Conservation (phyloP, 2,329 filamentous ascomycete species). For the Kalaharituber pfeilii region DNA sequence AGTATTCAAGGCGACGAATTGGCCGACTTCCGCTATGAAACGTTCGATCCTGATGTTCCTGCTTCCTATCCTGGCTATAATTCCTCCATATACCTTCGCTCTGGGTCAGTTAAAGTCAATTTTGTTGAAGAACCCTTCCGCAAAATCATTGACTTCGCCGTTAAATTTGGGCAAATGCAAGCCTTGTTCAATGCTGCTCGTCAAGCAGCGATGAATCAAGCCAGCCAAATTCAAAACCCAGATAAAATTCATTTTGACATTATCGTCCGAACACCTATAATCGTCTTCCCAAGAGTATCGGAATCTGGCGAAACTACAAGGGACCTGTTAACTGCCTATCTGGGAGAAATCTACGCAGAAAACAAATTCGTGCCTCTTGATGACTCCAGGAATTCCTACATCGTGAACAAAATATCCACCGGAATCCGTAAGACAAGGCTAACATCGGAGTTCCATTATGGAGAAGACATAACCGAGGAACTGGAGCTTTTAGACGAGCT, state of each 20-base stretch:
- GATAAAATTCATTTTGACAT: constrained; percentile 89
- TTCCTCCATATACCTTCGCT: constrained; percentile 73
- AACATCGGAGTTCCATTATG: constrained; percentile 75
- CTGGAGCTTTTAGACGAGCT: constrained; percentile 95
- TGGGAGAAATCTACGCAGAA: constrained; percentile 93
- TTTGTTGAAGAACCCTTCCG: constrained; percentile 94
- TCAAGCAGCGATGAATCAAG: constrained; percentile 83
- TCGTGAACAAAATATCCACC: constrained; percentile 75
- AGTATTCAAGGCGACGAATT: constrained; percentile 92
- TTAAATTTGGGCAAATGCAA: constrained; percentile 99
- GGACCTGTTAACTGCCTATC: constrained; percentile 76
- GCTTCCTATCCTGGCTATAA: constrained; percentile 84
- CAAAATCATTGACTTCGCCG: constrained; percentile 92
- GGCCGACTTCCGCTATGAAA: constrained; percentile 94
- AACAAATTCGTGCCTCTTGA: constrained; percentile 80
- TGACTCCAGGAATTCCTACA: constrained; percentile 52
- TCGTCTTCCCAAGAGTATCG: constrained; percentile 75
- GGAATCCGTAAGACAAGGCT: constrained; percentile 84
- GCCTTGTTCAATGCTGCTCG: constrained; percentile 94
- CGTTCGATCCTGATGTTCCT: constrained; percentile 55
- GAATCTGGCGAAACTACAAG: constrained; percentile 50
- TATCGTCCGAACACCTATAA: constrained; percentile 81
- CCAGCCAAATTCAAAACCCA: constrained; percentile 79
- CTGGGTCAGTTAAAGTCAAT: constrained; percentile 90
- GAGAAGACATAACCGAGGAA: constrained; percentile 53